Conservation (phyloP, 345 rosid species). For the Durio zibethinus region DNA sequence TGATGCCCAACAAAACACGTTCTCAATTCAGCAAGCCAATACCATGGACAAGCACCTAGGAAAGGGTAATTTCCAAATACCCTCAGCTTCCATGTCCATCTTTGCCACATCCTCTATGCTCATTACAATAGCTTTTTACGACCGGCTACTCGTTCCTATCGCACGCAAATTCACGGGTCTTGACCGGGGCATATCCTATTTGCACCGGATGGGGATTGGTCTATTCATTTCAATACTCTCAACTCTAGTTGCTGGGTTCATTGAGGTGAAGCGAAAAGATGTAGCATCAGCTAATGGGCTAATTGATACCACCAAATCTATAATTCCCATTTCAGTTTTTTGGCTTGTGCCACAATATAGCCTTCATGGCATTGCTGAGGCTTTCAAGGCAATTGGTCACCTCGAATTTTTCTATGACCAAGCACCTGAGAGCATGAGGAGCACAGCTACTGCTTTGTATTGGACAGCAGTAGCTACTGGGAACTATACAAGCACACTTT, state of each 20-base stretch:
- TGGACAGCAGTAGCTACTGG: constrained; percentile 42
- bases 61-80: constrained; percentile 34
- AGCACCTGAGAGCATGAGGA: constrained; percentile 56
- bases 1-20: constrained; percentile 44
- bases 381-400: constrained; percentile 46
- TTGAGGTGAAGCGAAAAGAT: constrained; percentile 40
- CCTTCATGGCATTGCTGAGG: constrained; percentile 50
- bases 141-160: constrained; percentile 34
- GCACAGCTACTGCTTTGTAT: constrained; percentile 42
- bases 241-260: constrained; percentile 44
- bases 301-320: constrained; percentile 16
- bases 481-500: constrained; percentile 40
- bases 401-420: constrained; percentile 50
- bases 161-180: constrained; percentile 39
- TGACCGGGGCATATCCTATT: constrained; percentile 40
- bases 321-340: constrained; percentile 36
- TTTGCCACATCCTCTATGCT: constrained; percentile 46
- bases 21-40: constrained; percentile 47
- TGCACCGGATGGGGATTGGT: constrained; percentile 54
- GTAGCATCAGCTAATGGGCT: constrained; percentile 30
- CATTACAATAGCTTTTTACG: constrained; percentile 39
- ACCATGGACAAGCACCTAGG: constrained; percentile 43
- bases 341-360: constrained; percentile 53
- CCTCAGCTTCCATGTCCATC: constrained; percentile 51
- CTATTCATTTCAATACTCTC: constrained; percentile 41